A percentile compares a stretch with the other conserved stretches of the same genome.
Evolutionary conservation across 371 early-diverging fungal species (phyloP).

Genomic region (Rhizopus delemar): DNA sequence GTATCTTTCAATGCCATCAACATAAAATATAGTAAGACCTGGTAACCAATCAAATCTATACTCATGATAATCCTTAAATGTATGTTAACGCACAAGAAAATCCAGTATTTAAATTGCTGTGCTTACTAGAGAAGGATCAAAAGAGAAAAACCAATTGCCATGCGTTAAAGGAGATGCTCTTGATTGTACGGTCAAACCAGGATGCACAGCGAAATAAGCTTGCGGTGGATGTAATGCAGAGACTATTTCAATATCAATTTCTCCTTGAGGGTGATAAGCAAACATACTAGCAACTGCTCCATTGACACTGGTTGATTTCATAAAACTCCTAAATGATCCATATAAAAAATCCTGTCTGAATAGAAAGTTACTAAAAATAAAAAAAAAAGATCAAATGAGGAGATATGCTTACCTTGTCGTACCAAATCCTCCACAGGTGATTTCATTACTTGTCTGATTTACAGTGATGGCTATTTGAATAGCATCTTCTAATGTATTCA

Average conservation of each 20-base stretch:
- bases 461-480: slow-evolving; percentile 20
- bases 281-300: slow-evolving; percentile 49
- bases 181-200: slow-evolving; percentile 36
- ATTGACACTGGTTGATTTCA: slow-evolving; percentile 26
- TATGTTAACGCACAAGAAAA: neutral
- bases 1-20: slow-evolving; percentile 33
- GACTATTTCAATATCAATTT: slow-evolving; percentile 49
- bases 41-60: slow-evolving; percentile 55
- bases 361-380: neutral
- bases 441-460: neutral
- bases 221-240: slow-evolving; percentile 30
- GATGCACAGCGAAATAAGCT: slow-evolving; percentile 45
- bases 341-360: slow-evolving; percentile 41
- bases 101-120: neutral
- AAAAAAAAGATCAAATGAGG: neutral
- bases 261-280: slow-evolving; percentile 35
- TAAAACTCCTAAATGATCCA: slow-evolving; percentile 42
- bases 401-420: slow-evolving; percentile 22
- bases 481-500: slow-evolving; percentile 18
- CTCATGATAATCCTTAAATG: slow-evolving; percentile 42
- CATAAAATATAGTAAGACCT: slow-evolving; percentile 25
- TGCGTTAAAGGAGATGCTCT: slow-evolving; percentile 39
- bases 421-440: slow-evolving; percentile 27
- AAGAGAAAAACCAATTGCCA: slow-evolving; percentile 17
- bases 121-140: slow-evolving; percentile 36